A percentile compares a stretch with the other conserved stretches of the same genome.
phyloP scores from a whole-genome alignment of 2,329 filamentous ascomycete species.

The Cyphellophora attinorum region DNA sequence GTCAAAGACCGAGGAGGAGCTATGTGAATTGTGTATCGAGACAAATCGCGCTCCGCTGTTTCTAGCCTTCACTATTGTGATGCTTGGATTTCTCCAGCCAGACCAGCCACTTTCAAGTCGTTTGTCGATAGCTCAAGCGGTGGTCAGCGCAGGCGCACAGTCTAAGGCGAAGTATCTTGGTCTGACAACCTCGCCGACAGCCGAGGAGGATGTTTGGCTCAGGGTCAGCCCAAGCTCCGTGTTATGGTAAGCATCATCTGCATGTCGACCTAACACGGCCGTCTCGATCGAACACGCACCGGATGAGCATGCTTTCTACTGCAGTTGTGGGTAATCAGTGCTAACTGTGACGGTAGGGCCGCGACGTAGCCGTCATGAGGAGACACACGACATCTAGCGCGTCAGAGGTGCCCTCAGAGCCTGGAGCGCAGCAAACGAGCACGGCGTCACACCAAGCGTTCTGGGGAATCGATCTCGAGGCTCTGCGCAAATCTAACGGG shows the following conservation, averaged over 20 bases:
- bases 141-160: conserved; percentile 71
- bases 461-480: conserved; percentile 51
- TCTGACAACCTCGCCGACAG: conserved; percentile 53
- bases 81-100: conserved; percentile 73
- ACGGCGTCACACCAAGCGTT: conserved; percentile 31
- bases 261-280: too few species aligned
- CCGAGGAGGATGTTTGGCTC: conserved; percentile 61
- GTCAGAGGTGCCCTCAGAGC: too few species aligned
- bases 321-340: too few species aligned
- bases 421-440: too few species aligned
- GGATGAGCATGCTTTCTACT: too few species aligned
- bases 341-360: too few species aligned
- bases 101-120: conserved; percentile 77
- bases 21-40: conserved; percentile 49
- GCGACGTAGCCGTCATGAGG: conserved; percentile 66
- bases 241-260: too few species aligned
- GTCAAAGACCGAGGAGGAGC: conserved; percentile 29
- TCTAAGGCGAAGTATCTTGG: conserved; percentile 68
- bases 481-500: conserved; percentile 38
- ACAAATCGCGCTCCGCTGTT: conserved; percentile 78
- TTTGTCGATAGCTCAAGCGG: conserved; percentile 71
- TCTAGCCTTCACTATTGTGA: conserved; percentile 65
- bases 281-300: too few species aligned
- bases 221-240: conserved; percentile 63
- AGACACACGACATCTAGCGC: too few species aligned